Conservation (phyloP, 2,329 filamentous ascomycete species). For the Sporothrix globosa region DNA sequence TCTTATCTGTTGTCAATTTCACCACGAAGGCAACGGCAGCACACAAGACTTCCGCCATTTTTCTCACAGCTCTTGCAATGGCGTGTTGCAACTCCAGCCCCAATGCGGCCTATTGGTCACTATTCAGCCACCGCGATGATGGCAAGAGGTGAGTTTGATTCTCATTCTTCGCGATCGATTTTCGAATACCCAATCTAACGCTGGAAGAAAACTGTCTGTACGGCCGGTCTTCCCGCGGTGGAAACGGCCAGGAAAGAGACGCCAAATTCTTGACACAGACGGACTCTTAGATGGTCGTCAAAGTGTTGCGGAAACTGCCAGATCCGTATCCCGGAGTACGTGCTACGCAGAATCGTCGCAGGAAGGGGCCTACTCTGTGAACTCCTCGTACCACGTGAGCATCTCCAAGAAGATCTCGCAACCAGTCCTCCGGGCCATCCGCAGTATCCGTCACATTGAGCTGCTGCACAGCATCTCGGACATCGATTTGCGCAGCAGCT, state of each 20-base stretch:
- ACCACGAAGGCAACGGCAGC: neutral
- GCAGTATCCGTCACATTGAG: slow-evolving; percentile 26
- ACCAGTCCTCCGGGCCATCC: slow-evolving; percentile 29
- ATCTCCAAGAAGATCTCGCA: slow-evolving; percentile 29
- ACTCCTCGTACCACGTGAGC: neutral
- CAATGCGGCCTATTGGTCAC: slow-evolving; percentile 16
- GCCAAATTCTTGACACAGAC: neutral
- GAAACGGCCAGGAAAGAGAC: slow-evolving; percentile 24
- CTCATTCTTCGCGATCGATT: neutral
- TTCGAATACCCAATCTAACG: slow-evolving; percentile 3
- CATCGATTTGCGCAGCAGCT: neutral
- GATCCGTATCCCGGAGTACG: neutral
- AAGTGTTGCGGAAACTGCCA: neutral
- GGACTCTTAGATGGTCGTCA: neutral
- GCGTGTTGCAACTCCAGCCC: neutral
- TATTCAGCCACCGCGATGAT: neutral
- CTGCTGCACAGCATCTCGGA: slow-evolving; percentile 19
- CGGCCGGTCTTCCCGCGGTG: slow-evolving; percentile 26
- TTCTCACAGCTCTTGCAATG: slow-evolving; percentile 3
- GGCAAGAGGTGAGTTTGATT: slow-evolving; percentile 24
- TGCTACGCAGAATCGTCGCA: neutral
- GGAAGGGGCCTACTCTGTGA: neutral
- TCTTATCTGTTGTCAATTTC: neutral
- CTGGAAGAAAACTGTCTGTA: slow-evolving; percentile 24
- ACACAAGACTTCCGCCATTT: neutral